Percentiles rank a stretch among this genome's conserved stretches.
Evolutionary conservation across 2,329 filamentous ascomycete genomes (phyloP).

Genomic region (Aspergillus pseudoglaucus): DNA sequence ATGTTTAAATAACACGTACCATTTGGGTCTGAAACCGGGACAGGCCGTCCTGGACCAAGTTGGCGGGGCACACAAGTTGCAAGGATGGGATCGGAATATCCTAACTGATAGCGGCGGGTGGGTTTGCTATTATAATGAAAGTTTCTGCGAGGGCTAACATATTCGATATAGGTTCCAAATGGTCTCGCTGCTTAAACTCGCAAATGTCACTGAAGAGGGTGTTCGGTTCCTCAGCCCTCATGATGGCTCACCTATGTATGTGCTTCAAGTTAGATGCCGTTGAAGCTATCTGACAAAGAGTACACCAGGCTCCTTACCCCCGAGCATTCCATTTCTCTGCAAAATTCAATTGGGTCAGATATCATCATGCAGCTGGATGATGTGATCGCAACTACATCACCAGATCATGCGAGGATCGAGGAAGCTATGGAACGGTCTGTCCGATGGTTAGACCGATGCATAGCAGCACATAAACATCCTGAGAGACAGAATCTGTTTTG

Average conservation of each 20-base stretch:
- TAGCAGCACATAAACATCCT: constrained; percentile 78
- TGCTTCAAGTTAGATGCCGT: neutral
- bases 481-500: constrained; percentile 89
- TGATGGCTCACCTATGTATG: constrained; percentile 81
- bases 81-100: constrained; percentile 93
- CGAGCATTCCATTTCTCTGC: constrained; percentile 90
- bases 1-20: constrained; percentile 97
- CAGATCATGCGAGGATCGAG: constrained; percentile 77
- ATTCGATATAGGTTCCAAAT: constrained; percentile 75
- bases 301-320: constrained; percentile 69
- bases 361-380: constrained; percentile 99
- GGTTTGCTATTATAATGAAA: constrained; percentile 15
- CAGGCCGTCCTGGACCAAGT: constrained; percentile 80
- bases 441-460: constrained; percentile 92
- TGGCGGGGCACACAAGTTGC: constrained; percentile 87
- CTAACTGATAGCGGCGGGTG: constrained; percentile 61
- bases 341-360: constrained; percentile 95
- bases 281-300: neutral
- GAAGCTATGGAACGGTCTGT: constrained; percentile 94
- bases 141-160: neutral
- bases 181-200: constrained; percentile 91
- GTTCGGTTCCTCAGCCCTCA: constrained; percentile 95
- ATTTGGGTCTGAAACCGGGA: constrained; percentile 88
- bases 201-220: constrained; percentile 89
- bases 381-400: constrained; percentile 91